A percentile compares a stretch with the other conserved stretches of the same genome.
phyloP scores from a whole-genome alignment of 768 basidiomycete genomes.

The Amylocystis lapponica region DNA sequence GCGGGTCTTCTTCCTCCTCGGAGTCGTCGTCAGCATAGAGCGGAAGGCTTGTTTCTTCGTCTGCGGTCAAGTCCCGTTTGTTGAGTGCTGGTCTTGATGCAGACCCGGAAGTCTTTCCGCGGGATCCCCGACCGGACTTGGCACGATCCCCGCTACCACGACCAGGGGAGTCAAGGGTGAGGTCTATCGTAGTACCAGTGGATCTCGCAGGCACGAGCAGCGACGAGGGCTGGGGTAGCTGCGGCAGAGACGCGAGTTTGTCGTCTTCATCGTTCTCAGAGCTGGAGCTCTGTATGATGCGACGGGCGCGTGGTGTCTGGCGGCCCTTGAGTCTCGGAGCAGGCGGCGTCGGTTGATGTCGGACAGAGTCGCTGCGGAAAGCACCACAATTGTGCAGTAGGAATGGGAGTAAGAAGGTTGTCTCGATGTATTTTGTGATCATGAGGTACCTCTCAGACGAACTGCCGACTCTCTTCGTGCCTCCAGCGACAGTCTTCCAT shows the following conservation, averaged over 20 bases:
- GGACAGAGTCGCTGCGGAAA: too few relatives aligned
- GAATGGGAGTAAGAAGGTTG: too few relatives aligned
- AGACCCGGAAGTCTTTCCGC: background rate
- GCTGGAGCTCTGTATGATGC: slow-evolving; percentile 7
- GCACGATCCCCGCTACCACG: slow-evolving; percentile 6
- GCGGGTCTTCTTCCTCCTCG: slow-evolving; percentile 22
- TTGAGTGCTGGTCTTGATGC: background rate
- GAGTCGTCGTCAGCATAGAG: slow-evolving; percentile 12
- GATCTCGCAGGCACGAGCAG: background rate
- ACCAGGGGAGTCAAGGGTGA: slow-evolving; percentile 10
- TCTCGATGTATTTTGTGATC: too few relatives aligned
- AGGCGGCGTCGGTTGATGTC: too few relatives aligned
- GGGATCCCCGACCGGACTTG: background rate
- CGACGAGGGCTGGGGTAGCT: background rate
- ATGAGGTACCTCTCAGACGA: too few relatives aligned
- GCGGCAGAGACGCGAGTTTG: background rate
- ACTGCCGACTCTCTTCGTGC: too few relatives aligned
- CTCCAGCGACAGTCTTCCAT: too few relatives aligned
- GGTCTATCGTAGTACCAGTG: slow-evolving; percentile 5
- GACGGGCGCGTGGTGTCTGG: slow-evolving; percentile 4
- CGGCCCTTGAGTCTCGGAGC: too few relatives aligned
- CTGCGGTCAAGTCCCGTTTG: too few relatives aligned
- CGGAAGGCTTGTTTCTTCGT: too few relatives aligned
- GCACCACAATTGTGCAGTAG: too few relatives aligned
- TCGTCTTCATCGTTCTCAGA: slow-evolving; percentile 32